Evolutionary conservation across 73 alveolate species (phyloP).

Genomic region (Paramecium primaurelia): DNA sequence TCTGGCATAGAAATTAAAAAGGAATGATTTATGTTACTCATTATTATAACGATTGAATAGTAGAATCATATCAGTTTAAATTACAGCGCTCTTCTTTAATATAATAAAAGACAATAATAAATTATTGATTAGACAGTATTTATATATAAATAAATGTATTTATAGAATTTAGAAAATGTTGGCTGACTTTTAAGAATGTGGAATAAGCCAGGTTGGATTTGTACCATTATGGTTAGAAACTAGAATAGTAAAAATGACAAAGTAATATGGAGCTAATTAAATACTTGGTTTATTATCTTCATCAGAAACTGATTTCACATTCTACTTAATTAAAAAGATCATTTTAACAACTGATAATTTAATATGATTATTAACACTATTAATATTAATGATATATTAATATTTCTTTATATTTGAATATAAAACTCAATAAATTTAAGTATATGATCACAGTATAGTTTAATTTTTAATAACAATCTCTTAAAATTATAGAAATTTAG

Average conservation of each 20-base stretch:
- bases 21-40: not conserved
- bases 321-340: constrained; percentile 3
- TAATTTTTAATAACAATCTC: too few species aligned
- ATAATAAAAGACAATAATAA: not conserved
- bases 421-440: too few species aligned
- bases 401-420: too few species aligned
- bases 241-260: not conserved
- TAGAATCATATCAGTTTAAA: not conserved
- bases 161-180: not conserved
- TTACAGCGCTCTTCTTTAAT: not conserved
- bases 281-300: not conserved
- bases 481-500: not conserved
- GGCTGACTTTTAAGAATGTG: not conserved
- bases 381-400: not conserved
- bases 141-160: not conserved
- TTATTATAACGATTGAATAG: not conserved
- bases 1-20: not conserved
- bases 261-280: not conserved
- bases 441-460: too few species aligned
- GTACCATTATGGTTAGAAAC: constrained; percentile 1
- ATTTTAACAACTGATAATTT: not conserved
- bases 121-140: not conserved
- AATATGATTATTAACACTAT: not conserved
- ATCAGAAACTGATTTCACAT: constrained; percentile 4
- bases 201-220: not conserved